These are phyloP conservation scores for Capronia americana DNA, from an alignment of 2,329 filamentous ascomycete genomes.

Conservation along the genomic window DNA sequence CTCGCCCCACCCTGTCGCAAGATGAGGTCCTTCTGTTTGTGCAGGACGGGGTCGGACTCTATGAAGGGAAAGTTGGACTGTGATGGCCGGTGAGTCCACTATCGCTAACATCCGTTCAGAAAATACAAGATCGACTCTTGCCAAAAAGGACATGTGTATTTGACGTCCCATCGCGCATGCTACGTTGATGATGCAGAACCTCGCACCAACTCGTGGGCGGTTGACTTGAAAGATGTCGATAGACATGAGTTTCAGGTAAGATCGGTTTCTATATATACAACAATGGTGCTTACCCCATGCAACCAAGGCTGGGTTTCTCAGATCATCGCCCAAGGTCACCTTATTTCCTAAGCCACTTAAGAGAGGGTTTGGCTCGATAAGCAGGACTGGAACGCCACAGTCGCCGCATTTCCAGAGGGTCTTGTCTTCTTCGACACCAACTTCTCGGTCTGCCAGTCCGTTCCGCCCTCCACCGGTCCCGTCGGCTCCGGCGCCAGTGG, in stretches of 20 bases:
- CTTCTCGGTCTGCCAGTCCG: slow-evolving; percentile 43
- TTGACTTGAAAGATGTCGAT: slow-evolving; percentile 91
- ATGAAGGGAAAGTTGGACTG: slow-evolving; percentile 72
- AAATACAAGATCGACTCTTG: slow-evolving; percentile 95
- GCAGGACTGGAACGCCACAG: slow-evolving; percentile 52
- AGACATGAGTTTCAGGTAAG: slow-evolving; percentile 84
- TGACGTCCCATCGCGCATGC: slow-evolving; percentile 94
- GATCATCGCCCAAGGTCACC: slow-evolving; percentile 93
- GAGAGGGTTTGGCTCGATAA: slow-evolving; percentile 62
- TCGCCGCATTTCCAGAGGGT: slow-evolving; percentile 34
- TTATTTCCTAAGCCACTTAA: slow-evolving; percentile 81
- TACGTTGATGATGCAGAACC: slow-evolving; percentile 92
- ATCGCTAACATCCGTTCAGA: slow-evolving; percentile 53
- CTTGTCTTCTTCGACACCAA: slow-evolving; percentile 42
- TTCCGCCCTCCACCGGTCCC: slow-evolving; percentile 46
- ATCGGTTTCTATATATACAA: slow-evolving; percentile 4
- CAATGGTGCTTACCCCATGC: slow-evolving; percentile 32
- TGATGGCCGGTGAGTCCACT: not conserved
- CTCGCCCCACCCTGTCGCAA: slow-evolving; percentile 87
- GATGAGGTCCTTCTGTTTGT: slow-evolving; percentile 96
- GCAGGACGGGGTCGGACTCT: slow-evolving; percentile 95
- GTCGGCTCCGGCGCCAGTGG: slow-evolving; percentile 47
- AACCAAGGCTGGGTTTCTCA: slow-evolving; percentile 81
- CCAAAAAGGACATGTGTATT: slow-evolving; percentile 93
- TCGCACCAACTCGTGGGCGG: slow-evolving; percentile 78